Base-by-base conservation (phyloP, 352 stramenopile species). In the Phytophthora rubi region DNA sequence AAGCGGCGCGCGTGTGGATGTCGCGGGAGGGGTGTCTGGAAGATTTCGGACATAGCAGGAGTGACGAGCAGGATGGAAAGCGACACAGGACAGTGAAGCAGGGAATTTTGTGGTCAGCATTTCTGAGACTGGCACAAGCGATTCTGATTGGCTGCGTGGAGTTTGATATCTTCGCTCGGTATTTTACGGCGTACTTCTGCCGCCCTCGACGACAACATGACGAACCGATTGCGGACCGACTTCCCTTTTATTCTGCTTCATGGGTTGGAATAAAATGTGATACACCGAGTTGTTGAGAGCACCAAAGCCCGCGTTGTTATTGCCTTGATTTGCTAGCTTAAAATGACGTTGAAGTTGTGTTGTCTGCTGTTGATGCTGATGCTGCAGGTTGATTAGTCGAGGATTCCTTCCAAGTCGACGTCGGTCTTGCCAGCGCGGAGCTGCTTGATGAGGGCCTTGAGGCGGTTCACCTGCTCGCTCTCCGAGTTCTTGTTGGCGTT, bases 281-380 rank as follows among this genome's bases (percentile, higher is more conserved):
- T 84, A 90, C 83, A 88, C 82, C 85, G 79, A 94, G 82, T 92
- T 92, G 86, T 92, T 92, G 86, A 94, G 86, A 94, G 85, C 80
- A 85, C 59, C 28, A 70, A 80, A 66, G 30, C 45, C 59, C 30
- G 49, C 65, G 57, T 70, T 65, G 23, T 26, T 26, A 32, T 28
- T 23, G 33, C n/a, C 21, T 68, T 77, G 45, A 55, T 61, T 54
- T 68, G 65, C 52, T 68, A 52, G 56, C 33, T n/a, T 62, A 4
- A 47, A 28, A 9, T 26, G 23, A 26, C 23, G 23, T 26, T 52
- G 7, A 12, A 2, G 6, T 56, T 23, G 30, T 48, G 47, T 2
- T 45, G 16, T 66, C 16, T 39, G 45, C 0, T 52, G n/a, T 59
- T 44, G 3, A 21, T 37, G 6, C 6, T 44, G 3, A 21, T 37